A percentile compares a stretch with the other conserved stretches of the same genome.
Evolutionary conservation across 805 yeast species (phyloP).

Genomic region (Metschnikowia corniflorae): DNA sequence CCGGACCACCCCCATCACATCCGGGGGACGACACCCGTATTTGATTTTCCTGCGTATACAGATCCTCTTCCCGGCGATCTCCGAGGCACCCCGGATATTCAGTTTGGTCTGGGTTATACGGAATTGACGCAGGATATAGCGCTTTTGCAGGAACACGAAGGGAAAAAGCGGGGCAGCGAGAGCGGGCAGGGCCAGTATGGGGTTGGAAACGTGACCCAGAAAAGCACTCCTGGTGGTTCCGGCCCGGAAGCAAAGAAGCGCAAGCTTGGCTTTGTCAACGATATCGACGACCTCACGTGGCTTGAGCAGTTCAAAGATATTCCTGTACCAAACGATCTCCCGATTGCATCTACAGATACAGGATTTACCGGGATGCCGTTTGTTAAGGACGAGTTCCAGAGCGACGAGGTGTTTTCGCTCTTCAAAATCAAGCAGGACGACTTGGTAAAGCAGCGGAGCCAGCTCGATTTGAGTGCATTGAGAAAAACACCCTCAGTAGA

Average conservation of each 20-base stretch:
- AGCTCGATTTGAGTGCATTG: conserved; percentile 1
- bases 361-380: conserved; percentile 43
- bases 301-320: conserved; percentile 65
- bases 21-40: conserved; percentile 39
- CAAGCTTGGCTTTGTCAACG: conserved; percentile 15
- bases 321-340: conserved; percentile 60
- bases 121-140: conserved; percentile 12
- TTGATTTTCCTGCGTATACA: conserved; percentile 22
- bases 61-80: neutral
- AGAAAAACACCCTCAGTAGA: neutral
- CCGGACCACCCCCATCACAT: conserved; percentile 39
- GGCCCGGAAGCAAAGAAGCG: conserved; percentile 5
- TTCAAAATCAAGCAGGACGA: conserved; percentile 67
- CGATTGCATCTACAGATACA: conserved; percentile 48
- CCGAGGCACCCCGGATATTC: neutral
- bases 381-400: conserved; percentile 17
- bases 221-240: neutral
- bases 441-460: conserved; percentile 46
- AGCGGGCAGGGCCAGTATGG: neutral
- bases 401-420: conserved; percentile 53
- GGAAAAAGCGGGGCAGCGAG: neutral
- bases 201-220: no score
- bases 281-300: conserved; percentile 51
- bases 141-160: conserved; percentile 5
- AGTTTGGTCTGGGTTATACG: conserved; percentile 11